Evolutionary conservation across 371 early-diverging fungal genomes (phyloP).

Genomic region (Rhizopus stolonifer): DNA sequence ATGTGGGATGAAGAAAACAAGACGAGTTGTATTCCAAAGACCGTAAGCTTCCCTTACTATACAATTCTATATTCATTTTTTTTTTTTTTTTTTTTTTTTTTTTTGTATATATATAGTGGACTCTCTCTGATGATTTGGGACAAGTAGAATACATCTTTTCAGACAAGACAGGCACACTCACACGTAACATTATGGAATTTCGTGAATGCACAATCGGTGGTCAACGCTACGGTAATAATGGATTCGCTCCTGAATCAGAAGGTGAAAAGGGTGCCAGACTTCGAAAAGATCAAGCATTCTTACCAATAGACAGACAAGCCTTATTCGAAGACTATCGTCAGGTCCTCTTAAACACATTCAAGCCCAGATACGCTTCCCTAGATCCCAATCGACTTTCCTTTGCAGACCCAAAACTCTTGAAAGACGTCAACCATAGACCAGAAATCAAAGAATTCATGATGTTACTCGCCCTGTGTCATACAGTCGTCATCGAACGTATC

Average conservation of each 20-base stretch:
- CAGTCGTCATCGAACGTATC: constrained; percentile 81
- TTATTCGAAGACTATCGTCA: constrained; percentile 59
- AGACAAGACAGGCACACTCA: constrained; percentile 98
- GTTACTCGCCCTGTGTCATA: constrained; percentile 89
- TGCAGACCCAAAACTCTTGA: constrained; percentile 79
- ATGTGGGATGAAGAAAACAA: constrained; percentile 80
- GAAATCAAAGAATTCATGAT: constrained; percentile 73
- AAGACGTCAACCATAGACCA: constrained; percentile 51
- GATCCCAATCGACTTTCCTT: constrained; percentile 71
- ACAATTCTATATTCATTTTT: too few species aligned
- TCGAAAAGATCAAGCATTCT: constrained; percentile 30
- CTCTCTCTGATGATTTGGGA: constrained; percentile 94
- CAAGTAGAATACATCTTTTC: constrained; percentile 95
- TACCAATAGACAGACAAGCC: constrained; percentile 22
- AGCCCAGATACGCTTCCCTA: constrained; percentile 71
- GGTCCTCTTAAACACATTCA: constrained; percentile 65
- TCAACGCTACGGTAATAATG: constrained; percentile 76
- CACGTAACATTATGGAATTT: constrained; percentile 91
- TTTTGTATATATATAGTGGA: constrained; percentile 59
- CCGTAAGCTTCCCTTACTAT: too few species aligned
- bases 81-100: not conserved
- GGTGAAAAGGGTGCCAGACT: constrained; percentile 54
- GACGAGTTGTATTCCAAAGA: constrained; percentile 69
- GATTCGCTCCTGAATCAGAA: constrained; percentile 62
- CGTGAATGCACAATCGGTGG: constrained; percentile 86